These are phyloP conservation scores for Phytophthora agathidicida DNA, from an alignment of 352 stramenopile genomes.

Conservation along the genomic window DNA sequence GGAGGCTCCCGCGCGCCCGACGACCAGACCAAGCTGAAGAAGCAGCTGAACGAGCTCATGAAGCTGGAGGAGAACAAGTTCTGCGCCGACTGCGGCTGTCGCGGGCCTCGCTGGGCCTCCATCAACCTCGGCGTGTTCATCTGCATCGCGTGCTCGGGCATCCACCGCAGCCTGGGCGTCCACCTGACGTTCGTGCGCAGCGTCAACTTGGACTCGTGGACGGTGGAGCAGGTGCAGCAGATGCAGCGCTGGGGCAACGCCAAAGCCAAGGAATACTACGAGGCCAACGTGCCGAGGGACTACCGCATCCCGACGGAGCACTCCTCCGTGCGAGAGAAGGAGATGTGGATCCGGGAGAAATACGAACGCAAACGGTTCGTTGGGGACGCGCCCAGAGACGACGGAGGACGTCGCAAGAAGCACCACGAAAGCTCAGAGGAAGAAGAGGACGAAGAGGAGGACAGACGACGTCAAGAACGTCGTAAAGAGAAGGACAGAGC, in stretches of 20 bases:
- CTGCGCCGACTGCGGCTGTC: slow-evolving; percentile 88
- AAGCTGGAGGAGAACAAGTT: slow-evolving; percentile 93
- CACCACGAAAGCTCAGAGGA: slow-evolving; percentile 45
- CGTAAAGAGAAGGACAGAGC: slow-evolving; percentile 29
- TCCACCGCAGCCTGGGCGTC: slow-evolving; percentile 93
- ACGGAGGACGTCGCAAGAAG: slow-evolving; percentile 39
- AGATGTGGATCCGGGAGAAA: slow-evolving; percentile 92
- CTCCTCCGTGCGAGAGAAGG: slow-evolving; percentile 83
- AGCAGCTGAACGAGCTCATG: slow-evolving; percentile 86
- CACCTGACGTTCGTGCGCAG: slow-evolving; percentile 94
- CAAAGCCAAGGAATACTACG: slow-evolving; percentile 90
- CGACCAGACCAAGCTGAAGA: slow-evolving; percentile 90
- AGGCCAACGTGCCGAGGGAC: slow-evolving; percentile 81
- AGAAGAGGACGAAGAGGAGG: slow-evolving; percentile 55
- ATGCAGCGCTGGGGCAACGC: slow-evolving; percentile 94
- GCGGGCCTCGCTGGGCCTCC: slow-evolving; percentile 91
- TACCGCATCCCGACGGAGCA: slow-evolving; percentile 84
- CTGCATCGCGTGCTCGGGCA: slow-evolving; percentile 94
- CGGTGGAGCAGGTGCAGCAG: slow-evolving; percentile 84
- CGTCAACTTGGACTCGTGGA: slow-evolving; percentile 95
- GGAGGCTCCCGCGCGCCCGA: slow-evolving; percentile 47
- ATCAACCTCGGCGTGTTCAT: slow-evolving; percentile 96
- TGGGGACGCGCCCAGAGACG: slow-evolving; percentile 33
- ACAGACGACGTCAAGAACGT: slow-evolving; percentile 23
- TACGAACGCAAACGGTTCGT: slow-evolving; percentile 89